Evolutionary conservation across 306 rosid species (phyloP).

Genomic region (Glycine tomentella): DNA sequence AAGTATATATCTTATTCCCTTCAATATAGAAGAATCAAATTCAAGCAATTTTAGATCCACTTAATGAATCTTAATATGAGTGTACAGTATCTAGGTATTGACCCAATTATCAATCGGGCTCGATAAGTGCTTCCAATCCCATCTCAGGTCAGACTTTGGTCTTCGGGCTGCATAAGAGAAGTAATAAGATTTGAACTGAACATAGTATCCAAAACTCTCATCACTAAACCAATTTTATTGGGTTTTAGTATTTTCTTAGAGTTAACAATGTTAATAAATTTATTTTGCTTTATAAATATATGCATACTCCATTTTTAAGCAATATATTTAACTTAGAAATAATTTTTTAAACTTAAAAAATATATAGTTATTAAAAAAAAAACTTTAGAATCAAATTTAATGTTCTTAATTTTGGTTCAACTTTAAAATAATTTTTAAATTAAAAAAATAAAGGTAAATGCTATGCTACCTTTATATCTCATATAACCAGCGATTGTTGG

Average conservation of each 20-base stretch:
- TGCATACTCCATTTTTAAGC: too few relatives aligned
- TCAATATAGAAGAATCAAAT: too few relatives aligned
- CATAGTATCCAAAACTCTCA: too few relatives aligned
- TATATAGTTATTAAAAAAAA: not conserved
- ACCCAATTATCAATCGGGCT: not conserved
- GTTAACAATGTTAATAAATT: not conserved
- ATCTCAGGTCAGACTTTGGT: not conserved
- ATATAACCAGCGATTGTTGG: not conserved
- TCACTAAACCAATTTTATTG: too few relatives aligned
- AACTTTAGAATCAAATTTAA: too few relatives aligned
- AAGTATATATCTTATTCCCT: not conserved
- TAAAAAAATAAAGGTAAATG: not conserved
- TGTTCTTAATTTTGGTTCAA: too few relatives aligned
- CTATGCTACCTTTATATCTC: not conserved
- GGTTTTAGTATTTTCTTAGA: not conserved
- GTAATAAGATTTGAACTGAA: too few relatives aligned
- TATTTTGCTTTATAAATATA: too few relatives aligned
- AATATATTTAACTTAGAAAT: not conserved
- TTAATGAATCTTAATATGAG: too few relatives aligned
- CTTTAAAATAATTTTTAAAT: not conserved
- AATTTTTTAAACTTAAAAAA: not conserved
- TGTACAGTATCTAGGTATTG: not conserved
- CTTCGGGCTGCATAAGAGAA: not conserved
- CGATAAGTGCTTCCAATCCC: too few relatives aligned
- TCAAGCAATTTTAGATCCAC: too few relatives aligned